phyloP scores from a whole-genome alignment of 1,284 basidiomycete species.

The Pyrrhoderma lamaoense region DNA sequence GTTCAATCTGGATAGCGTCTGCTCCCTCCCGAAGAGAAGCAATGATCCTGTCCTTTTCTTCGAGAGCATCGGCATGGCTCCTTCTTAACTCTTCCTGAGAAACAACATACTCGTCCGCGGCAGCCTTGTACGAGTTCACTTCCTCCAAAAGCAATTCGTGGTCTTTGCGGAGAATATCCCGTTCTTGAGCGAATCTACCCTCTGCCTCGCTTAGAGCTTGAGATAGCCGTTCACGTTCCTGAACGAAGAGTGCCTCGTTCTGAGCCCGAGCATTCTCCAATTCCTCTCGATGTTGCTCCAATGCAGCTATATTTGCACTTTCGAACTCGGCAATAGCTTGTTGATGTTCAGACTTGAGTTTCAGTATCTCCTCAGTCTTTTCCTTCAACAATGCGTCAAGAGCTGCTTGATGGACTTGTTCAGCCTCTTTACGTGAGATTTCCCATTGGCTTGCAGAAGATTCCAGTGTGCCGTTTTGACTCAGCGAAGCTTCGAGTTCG shows the following conservation, averaged over 20 bases:
- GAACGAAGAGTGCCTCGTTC: slow-evolving; percentile 31
- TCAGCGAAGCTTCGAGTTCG: slow-evolving; percentile 24
- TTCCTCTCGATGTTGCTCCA: slow-evolving; percentile 38
- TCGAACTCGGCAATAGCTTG: slow-evolving; percentile 37
- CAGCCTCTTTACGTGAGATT: not conserved
- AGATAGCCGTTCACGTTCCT: slow-evolving; percentile 37
- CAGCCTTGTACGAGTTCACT: slow-evolving; percentile 53
- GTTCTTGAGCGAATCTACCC: slow-evolving; percentile 25
- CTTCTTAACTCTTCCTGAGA: slow-evolving; percentile 44
- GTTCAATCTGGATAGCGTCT: slow-evolving; percentile 38
- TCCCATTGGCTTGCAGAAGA: slow-evolving; percentile 11
- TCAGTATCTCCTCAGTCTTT: slow-evolving; percentile 31
- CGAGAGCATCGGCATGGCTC: slow-evolving; percentile 43
- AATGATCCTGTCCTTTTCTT: slow-evolving; percentile 44
- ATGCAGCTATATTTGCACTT: slow-evolving; percentile 34
- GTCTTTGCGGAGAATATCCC: slow-evolving; percentile 38
- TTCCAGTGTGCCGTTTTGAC: slow-evolving; percentile 18
- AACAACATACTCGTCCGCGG: slow-evolving; percentile 46
- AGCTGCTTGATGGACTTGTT: slow-evolving; percentile 24
- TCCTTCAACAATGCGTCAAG: slow-evolving; percentile 19
- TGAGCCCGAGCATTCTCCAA: slow-evolving; percentile 36
- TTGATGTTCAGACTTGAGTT: slow-evolving; percentile 41
- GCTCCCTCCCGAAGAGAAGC: slow-evolving; percentile 44
- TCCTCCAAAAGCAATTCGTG: slow-evolving; percentile 53
- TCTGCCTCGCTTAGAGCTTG: slow-evolving; percentile 33